Base-by-base conservation (phyloP, 1,139 yeast species). In the Kodamaea plutei region DNA sequence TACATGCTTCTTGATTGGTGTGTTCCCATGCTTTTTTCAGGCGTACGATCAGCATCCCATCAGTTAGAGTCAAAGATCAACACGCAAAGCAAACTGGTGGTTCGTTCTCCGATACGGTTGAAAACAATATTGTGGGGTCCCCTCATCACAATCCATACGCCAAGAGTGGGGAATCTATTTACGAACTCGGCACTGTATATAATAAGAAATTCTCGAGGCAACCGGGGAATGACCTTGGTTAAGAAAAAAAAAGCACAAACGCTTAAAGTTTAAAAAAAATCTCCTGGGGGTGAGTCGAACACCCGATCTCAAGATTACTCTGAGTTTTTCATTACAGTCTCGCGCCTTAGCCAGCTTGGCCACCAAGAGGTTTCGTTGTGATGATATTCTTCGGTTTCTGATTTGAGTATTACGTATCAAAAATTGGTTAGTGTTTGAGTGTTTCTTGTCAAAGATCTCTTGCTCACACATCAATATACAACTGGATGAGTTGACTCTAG, bases 201-300 rank as follows among this genome's bases (percentile, higher is more conserved):
- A 18, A 18, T 17, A 6, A 17, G 6, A 6, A 17, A 6, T 17
- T 17, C 8, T 17, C 8, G 19, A 17, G 8, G 19, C 19, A 17
- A 6, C 8, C 19, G 6, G 19, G 8, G 6, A 8, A 17, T 17
- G 8, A 6, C 6, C 6, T 17, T 17, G 6, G 19, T 17, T 17
- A n/a, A n/a, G 19, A 8, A 6, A 17, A 6, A 17, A 8, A 8
- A 6, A 8, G 19, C 8, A 18, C n/a, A 18, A 8, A 10, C 6
- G 20, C 20, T 8, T 18, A 5, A 10, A 20, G 13, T 15, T 16
- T 33, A 31, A 39, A 61, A 56, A 48, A 58, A 56, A 45, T 78
- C 84, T 77, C 84, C 78, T 72, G 81, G 78, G 83, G 79, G 84
- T 71, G 84, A 77, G 75, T 78, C 83, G 84, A 78, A 78, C 84